A percentile compares a stretch with the other conserved stretches of the same genome.
phyloP scores from a whole-genome alignment of 2,329 filamentous ascomycete species.

The Tolypocladium paradoxum region DNA sequence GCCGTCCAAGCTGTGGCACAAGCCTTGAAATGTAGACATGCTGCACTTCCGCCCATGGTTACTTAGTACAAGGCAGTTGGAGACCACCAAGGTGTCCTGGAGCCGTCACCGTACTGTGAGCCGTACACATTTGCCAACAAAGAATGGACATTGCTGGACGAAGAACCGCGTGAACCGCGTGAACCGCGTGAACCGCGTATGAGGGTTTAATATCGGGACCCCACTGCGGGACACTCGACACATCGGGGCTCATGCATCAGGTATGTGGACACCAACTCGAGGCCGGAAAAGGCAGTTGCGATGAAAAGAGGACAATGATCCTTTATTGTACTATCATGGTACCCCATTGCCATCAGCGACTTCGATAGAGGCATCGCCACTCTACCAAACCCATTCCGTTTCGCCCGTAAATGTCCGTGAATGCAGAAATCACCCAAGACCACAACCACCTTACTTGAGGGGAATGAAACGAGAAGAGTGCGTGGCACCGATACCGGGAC shows the following conservation, averaged over 20 bases:
- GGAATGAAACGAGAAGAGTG: constrained; percentile 99
- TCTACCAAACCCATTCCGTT: constrained; percentile 47
- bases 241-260: neutral
- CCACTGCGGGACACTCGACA: neutral
- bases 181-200: no score
- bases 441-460: constrained; percentile 81
- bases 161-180: neutral
- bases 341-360: constrained; percentile 33
- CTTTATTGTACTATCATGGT: constrained; percentile 33
- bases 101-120: neutral
- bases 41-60: neutral
- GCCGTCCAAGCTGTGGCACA: no score
- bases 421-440: constrained; percentile 44
- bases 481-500: constrained; percentile 99
- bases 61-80: neutral
- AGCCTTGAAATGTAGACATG: neutral
- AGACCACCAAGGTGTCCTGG: neutral
- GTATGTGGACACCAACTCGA: neutral
- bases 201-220: neutral
- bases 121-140: neutral
- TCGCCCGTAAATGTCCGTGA: constrained; percentile 46
- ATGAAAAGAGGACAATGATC: constrained; percentile 23
- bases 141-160: neutral
- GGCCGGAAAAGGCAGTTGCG: constrained; percentile 1
- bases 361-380: constrained; percentile 31